Base-by-base conservation (phyloP, 225 moss, liverwort and hornwort genomes). In the Ulota crispa region DNA sequence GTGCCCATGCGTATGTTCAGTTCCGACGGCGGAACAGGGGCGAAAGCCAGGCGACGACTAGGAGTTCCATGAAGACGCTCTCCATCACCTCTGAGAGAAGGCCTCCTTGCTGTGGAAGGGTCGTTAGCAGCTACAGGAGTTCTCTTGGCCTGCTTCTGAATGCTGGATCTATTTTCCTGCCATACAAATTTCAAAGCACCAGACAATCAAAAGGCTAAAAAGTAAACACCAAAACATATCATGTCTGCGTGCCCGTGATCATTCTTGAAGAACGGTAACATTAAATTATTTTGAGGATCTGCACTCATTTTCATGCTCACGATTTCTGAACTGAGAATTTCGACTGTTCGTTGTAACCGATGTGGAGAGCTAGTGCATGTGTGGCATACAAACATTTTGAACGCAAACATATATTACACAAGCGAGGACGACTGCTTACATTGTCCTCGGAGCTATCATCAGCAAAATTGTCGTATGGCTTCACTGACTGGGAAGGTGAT, bases 41-140 rank as follows among this genome's bases (percentile, higher is more conserved):
- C 85, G 66, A 96, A 92, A 6, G 91, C 88, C 72, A 85, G 81
- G 50, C 93, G 94, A 66, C 92, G 89, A 64, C 64, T 77, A 43
- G 91, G 87, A 73, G 72, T 84, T 78, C 64, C 89, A 72, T 76
- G 79, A 77, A 57, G 64, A 53, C 77, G 82, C 84, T 88, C 91
- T 78, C 64, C 91, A 78, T 82, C 90, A 31, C 78, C 85, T 68
- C 84, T 70, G 68, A 88, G 87, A 23, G 64, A 55, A 20, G 82
- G 92, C 37, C 88, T 88, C 27, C 78, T 85, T 28, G 85, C 66
- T 23, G 78, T 78, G 36, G 91, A 90, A 59, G 89, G 73, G 23
- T 85, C 75, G 68, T 87, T 91, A 64, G 89, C 91, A 39, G 59
- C 32, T 39, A 81, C 68, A 72, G 77, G 73, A 75, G 72, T 78